phyloP scores from a whole-genome alignment of 2,329 filamentous ascomycete genomes.

The Ophiognomonia clavigignenti-juglandacearum region DNA sequence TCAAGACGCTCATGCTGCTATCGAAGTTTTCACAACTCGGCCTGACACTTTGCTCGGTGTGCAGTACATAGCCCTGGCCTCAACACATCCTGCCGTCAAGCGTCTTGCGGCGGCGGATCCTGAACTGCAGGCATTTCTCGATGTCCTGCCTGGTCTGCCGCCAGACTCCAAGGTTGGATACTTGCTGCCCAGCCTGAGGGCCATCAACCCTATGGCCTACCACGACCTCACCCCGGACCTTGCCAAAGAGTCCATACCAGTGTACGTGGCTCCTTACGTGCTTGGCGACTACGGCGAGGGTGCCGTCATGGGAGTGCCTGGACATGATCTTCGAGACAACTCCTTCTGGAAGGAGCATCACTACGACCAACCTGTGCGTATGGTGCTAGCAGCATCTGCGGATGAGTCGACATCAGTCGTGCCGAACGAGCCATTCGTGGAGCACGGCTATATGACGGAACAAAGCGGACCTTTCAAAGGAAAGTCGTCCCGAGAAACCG shows the following conservation, averaged over 20 bases:
- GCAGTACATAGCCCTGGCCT: conserved; percentile 76
- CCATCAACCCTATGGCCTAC: conserved; percentile 61
- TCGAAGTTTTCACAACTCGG: conserved; percentile 79
- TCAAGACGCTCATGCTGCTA: conserved; percentile 36
- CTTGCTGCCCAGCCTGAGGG: conserved; percentile 55
- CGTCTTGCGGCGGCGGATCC: conserved; percentile 54
- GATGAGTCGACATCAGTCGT: conserved; percentile 41
- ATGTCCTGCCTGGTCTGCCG: conserved; percentile 52
- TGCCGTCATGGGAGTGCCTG: conserved; percentile 88
- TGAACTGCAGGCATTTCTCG: conserved; percentile 63
- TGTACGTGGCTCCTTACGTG: conserved; percentile 82
- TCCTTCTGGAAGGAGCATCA: conserved; percentile 74
- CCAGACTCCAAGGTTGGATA: conserved; percentile 63
- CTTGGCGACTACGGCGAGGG: conserved; percentile 81
- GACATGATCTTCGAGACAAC: conserved; percentile 73
- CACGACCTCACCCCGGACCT: conserved; percentile 44
- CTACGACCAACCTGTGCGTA: conserved; percentile 52
- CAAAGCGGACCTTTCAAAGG: conserved; percentile 62
- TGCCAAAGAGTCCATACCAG: conserved; percentile 56
- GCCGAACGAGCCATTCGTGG: conserved; percentile 52
- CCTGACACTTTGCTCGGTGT: conserved; percentile 85
- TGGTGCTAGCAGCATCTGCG: conserved; percentile 54
- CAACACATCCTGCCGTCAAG: conserved; percentile 65
- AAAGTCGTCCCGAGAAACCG: conserved; percentile 58
- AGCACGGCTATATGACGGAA: conserved; percentile 63